Evolutionary conservation across 164 flowering plant genomes (phyloP), one percentile per base, ranked within the genome.

Genomic region (Paratinospora sagittata): DNA sequence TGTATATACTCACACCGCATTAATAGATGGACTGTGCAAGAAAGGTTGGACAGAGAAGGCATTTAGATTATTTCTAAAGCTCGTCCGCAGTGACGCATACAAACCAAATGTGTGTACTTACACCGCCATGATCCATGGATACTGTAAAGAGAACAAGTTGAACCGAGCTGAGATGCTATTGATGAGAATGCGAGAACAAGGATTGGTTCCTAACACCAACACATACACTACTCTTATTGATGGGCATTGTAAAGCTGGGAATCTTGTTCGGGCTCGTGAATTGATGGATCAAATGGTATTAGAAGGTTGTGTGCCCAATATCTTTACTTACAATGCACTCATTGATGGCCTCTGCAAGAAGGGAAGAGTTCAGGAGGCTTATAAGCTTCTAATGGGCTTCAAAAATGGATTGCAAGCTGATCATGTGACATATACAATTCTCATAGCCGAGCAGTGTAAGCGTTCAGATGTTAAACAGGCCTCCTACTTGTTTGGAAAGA

Each of bases 1-100:
- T 83, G 96, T 91, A 33, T 88, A 89, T 81, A 88, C 96, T 6
- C 98, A 95, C 72, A 95, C 99, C 0, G 67, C 83, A 3, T 70
- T 95, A 76, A 92, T 95, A 62, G 87, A 91, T 75, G 99, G 98
- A 14, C 84, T 95, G 1, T 92, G 98, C 78, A 92, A 88, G 85
- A 95, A 91, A 70, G 98, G 98, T 16, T 92, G 98, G 97, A 90
- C 89, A 5, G 98, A 95, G 26, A 95, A 84, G 80, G 99, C 99
- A 19, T 92, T 91, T 78, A 81, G 97, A 69, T 82, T 95, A 71
- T 92, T 92, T 70, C 80, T 92, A 73, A 91, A 92, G 81, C 97
- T 92, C 24, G 86, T 92, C 30, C 78, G 92, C 63, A 92, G 99
- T 72, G 84, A 90, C 10, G 76, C 52, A 73, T 90, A 92, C 82